A percentile compares a stretch with the other conserved stretches of the same genome.
Evolutionary conservation across 805 yeast species (phyloP).

Genomic region (Yamadazyma sp.): DNA sequence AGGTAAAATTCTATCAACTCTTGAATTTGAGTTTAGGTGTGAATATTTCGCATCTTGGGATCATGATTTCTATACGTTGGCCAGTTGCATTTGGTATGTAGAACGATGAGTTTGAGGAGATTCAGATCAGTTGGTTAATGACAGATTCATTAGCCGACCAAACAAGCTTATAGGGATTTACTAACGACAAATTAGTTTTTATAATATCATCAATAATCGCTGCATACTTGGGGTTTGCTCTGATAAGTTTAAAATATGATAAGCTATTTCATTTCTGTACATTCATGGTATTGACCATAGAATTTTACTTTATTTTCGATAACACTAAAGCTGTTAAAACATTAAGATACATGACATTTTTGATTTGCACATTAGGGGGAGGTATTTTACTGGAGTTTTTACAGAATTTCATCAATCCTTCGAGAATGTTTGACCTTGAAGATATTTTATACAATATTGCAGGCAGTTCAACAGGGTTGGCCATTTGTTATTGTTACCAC

Average conservation of each 20-base stretch:
- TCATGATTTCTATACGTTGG: conserved; percentile 17
- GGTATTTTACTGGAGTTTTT: conserved; percentile 49
- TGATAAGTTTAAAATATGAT: conserved; percentile 46
- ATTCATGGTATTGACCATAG: conserved; percentile 45
- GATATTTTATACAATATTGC: conserved; percentile 42
- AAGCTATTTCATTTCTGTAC: conserved; percentile 48
- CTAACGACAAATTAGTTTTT: conserved; percentile 21
- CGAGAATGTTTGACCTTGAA: conserved; percentile 44
- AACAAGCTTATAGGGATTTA: not conserved
- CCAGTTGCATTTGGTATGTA: conserved; percentile 22
- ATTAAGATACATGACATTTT: conserved; percentile 32
- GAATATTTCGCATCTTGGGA: too few species aligned
- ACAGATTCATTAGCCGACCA: not conserved
- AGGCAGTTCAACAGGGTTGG: conserved; percentile 30
- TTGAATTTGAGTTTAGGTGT: too few species aligned
- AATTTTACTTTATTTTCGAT: conserved; percentile 47
- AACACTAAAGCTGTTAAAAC: conserved; percentile 25
- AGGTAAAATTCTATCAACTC: too few species aligned
- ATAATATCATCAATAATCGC: conserved; percentile 20
- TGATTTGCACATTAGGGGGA: conserved; percentile 46
- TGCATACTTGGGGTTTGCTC: conserved; percentile 51
- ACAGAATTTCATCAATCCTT: conserved; percentile 46
- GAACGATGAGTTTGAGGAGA: too few species aligned
- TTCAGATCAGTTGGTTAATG: too few species aligned
- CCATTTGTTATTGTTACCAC: not conserved